These are phyloP conservation scores for Gossypium schwendimanii DNA, from an alignment of 441 rosid genomes.

Conservation along the genomic window DNA sequence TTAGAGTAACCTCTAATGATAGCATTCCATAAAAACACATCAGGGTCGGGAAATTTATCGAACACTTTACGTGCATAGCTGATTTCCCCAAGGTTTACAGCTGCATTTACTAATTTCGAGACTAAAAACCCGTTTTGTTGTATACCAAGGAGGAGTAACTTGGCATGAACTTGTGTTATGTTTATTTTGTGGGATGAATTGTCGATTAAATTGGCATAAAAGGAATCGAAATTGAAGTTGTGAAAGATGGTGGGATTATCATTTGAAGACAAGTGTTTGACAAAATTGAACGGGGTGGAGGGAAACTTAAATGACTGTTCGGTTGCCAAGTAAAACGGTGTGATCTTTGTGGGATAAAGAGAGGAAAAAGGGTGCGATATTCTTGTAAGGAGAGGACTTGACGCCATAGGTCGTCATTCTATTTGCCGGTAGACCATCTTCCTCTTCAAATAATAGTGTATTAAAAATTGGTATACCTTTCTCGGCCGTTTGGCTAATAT, in stretches of 20 bases:
- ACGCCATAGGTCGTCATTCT: not conserved
- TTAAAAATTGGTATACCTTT: too few relatives aligned
- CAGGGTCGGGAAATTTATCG: slow-evolving; percentile 54
- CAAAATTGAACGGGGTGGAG: slow-evolving; percentile 4
- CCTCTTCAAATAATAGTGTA: not conserved
- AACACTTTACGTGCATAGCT: slow-evolving; percentile 53
- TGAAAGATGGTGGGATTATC: not conserved
- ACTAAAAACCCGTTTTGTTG: slow-evolving; percentile 45
- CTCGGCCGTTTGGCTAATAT: too few relatives aligned
- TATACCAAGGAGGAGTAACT: slow-evolving; percentile 34
- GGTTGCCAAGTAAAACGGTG: not conserved
- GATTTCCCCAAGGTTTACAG: slow-evolving; percentile 36
- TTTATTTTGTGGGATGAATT: slow-evolving; percentile 26
- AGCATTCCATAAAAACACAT: slow-evolving; percentile 67
- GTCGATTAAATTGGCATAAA: slow-evolving; percentile 30
- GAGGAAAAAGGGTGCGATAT: not conserved
- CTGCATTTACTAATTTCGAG: slow-evolving; percentile 35
- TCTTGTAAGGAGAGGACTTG: not conserved
- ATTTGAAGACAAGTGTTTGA: slow-evolving; percentile 8
- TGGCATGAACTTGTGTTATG: slow-evolving; percentile 51
- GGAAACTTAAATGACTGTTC: slow-evolving; percentile 4
- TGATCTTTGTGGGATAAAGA: not conserved
- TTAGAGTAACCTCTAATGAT: slow-evolving; percentile 52
- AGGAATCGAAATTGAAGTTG: slow-evolving; percentile 3
- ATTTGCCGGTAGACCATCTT: not conserved